Base-by-base conservation (phyloP, 306 rosid species). In the Begonia masoniana region DNA sequence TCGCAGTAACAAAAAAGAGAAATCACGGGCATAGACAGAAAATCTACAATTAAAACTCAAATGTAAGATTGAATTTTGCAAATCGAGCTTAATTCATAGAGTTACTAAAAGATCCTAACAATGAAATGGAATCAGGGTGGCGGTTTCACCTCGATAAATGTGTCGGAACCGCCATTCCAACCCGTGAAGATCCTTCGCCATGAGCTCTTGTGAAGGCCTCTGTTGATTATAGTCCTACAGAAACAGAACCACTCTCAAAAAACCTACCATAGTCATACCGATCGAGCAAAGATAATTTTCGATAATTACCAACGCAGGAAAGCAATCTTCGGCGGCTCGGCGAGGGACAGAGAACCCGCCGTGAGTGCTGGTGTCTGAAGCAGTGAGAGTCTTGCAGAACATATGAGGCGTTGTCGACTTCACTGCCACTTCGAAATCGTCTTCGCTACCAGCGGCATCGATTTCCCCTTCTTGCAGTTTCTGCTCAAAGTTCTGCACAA, bases 311-410 rank as follows among this genome's bases (percentile, higher is more conserved):
- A 92, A 75, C 43, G 96, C 87, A 59, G 99, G 96, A 60, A 92
- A 92, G 75, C 99, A 92, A 72, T 92, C 99, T 71, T 92, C 99
- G n/a, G 99, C 99, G 1, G 99, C 99, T 10, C 99, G 88, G 36
- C 99, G 87, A 31, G 99, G 99, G 21, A 92, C 99, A 3, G 99
- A 92, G 71, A 92, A 92, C 17, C 99, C 99, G 53, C 99, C 99
- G 55, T 92, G 99, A 64, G 99, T 86, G 72, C 99, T 92, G 9
- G 99, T 92, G 66, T 92, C 99, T 13, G 99, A 92, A 51, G 99
- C 99, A 9, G 99, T 92, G 23, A 92, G 87, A 54, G 99, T 92
- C 83, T 92, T 92, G 69, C 99, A 92, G 82, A 92, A 92, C 99
- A 92, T 92, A 62, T 92, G 99, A 6, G 99, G 88, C 9, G 95